Percentiles rank a stretch among this genome's conserved stretches.
Conservation (phyloP, 2,329 filamentous ascomycete species). For the Ophiostoma sp. region DNA sequence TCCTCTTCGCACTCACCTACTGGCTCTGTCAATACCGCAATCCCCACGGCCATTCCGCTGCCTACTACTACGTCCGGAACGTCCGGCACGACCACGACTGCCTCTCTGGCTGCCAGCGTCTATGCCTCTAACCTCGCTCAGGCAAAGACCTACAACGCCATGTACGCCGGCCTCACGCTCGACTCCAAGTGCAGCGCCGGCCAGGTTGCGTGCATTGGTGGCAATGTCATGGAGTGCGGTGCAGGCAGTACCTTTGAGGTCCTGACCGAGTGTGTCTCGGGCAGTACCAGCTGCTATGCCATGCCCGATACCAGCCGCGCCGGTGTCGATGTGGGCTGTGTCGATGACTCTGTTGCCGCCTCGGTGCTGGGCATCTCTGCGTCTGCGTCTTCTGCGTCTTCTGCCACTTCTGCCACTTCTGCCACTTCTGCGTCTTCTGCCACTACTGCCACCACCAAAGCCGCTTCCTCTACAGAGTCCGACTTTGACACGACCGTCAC, state of each 20-base stretch:
- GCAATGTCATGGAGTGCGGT: conserved; percentile 46
- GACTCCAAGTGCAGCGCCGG: conserved; percentile 43
- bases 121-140: conserved; percentile 44
- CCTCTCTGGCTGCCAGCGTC: conserved; percentile 39
- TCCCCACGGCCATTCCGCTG: conserved; percentile 2
- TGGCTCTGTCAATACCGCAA: conserved; percentile 8
- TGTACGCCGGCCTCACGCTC: conserved; percentile 43
- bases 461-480: not conserved
- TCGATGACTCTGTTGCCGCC: conserved; percentile 38
- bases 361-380: conserved; percentile 38
- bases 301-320: conserved; percentile 47
- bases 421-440: not conserved
- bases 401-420: not conserved
- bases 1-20: not conserved
- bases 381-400: not conserved
- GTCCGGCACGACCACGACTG: conserved; percentile 28
- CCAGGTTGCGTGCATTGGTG: conserved; percentile 50
- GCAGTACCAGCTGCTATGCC: conserved; percentile 45
- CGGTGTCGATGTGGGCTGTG: conserved; percentile 49
- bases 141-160: conserved; percentile 44
- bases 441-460: not conserved
- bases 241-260: conserved; percentile 38
- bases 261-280: conserved; percentile 33
- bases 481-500: conserved; percentile 17
- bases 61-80: not conserved